Evolutionary conservation across 495 filamentous ascomycete species (phyloP), one percentile per base, ranked within the genome.

Genomic region (Extremus antarcticus): DNA sequence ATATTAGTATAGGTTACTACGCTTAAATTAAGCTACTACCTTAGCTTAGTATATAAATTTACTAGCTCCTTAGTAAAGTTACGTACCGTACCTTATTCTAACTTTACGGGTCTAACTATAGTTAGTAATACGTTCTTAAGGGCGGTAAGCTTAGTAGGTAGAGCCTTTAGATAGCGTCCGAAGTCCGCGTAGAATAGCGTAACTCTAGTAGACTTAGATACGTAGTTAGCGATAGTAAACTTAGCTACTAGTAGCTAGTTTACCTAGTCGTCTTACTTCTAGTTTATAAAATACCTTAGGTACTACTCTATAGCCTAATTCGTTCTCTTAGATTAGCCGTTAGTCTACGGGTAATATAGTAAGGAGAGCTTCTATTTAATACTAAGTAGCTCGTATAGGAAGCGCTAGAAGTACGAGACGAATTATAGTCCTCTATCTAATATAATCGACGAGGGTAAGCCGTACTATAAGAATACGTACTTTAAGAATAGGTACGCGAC

Each of bases 241-340:
- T 39, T n/a, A n/a, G 35, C 35, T 9, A 39, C 9, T 39, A 39
- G 35, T 29, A 56, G 53, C 53, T 56, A 56, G 21, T 51, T 11
- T 19, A 25, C n/a, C 53, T 56, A 56, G 29, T 56, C 35, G 35
- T 56, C 45, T 51, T 56, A 39, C n/a, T 54, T n/a, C n/a, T 29
- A 56, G 16, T 35, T 41, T 7, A 56, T 50, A 50, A 51, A 56
- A 3, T 11, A 7, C n/a, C 45, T 2, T 32, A 56, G 43, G 25
- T 51, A 56, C n/a, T 51, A 23, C 45, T 56, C 45, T 51, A 56
- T 29, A 29, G 21, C 43, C 25, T 22, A 29, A 25, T 56, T 56
- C 15, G 24, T 9, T 9, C 35, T 22, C 23, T 56, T 21, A 1
- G 46, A 24, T 25, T 56, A 39, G 23, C 46, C 25, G 40, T 56